Base-by-base conservation (phyloP, 345 rosid species). In the Salix exigua region DNA sequence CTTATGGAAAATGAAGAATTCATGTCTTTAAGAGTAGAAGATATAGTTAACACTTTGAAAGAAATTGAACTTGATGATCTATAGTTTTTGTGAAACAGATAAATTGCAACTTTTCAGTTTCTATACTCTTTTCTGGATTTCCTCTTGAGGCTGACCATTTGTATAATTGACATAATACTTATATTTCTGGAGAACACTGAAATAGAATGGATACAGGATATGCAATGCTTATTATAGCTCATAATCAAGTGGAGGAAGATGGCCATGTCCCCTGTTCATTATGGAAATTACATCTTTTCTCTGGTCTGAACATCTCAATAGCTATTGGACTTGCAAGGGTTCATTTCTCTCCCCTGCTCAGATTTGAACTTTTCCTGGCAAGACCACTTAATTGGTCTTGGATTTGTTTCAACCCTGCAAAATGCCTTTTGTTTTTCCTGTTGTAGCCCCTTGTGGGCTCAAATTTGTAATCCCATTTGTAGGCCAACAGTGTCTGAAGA, bases 11-110 rank as follows among this genome's bases (percentile, higher is more conserved):
- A 83, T 66, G 74, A 75, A 8, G 82, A 83, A 4, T 75, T 79
- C 70, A 70, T 83, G 82, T 83, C 87, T 11, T 12, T 72, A 70
- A 80, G 87, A 77, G 84, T 82, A 30, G 82, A 82, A 73, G 81
- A 83, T 74, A 80, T 82, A 42, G 75, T 81, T 31, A 76, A 76
- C 77, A 80, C 66, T 61, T 77, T 83, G 85, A 86, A 80, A 80
- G 80, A 68, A 64, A 72, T 83, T 71, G 82, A 86, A 70, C 78
- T 83, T 55, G 68, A 72, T 30, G 63, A 58, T 79, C 23, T 69
- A 8, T 81, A 82, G 68, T 66, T 13, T 31, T 50, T 31, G 40
- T 60, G 38, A 79, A 25, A 19, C 42, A 31, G 21, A 40, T 73
- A 51, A 26, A 2, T 1, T 2, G 28, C 38, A 35, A 37, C 6